phyloP scores from a whole-genome alignment of 2,329 filamentous ascomycete genomes.

The Fusarium falciforme region DNA sequence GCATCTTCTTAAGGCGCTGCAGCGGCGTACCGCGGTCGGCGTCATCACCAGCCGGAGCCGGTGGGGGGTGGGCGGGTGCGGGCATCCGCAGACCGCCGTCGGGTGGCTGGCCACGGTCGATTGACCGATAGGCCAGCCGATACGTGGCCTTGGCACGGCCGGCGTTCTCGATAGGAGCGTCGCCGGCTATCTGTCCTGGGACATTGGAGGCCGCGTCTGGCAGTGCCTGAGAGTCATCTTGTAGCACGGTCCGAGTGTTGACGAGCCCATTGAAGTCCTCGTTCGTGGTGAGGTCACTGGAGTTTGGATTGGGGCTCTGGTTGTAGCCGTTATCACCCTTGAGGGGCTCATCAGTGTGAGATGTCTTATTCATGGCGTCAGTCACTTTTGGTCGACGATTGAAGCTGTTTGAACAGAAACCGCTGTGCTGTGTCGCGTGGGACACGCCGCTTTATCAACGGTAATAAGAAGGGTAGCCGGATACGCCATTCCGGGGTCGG shows the following conservation, averaged over 20 bases:
- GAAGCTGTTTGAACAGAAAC: background rate
- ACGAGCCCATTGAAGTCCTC: background rate
- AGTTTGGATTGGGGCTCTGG: background rate
- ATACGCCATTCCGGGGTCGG: background rate
- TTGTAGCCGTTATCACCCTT: background rate
- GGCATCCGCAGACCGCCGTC: background rate
- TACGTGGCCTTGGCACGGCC: background rate
- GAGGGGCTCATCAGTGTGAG: background rate
- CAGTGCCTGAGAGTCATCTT: background rate
- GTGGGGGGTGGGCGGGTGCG: background rate
- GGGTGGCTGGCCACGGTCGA: background rate
- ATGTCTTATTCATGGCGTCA: background rate
- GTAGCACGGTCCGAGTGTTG: background rate
- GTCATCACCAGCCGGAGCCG: background rate
- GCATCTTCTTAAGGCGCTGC: background rate
- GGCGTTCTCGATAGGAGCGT: background rate
- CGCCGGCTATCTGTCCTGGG: background rate
- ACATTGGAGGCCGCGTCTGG: background rate
- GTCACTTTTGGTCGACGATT: background rate
- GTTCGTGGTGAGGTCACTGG: background rate
- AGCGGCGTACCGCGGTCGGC: background rate
- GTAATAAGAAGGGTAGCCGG: background rate
- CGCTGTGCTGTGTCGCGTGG: background rate
- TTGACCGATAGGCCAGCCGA: background rate
- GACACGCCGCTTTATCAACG: background rate